These are phyloP conservation scores for Neurospora hispaniola DNA, from an alignment of 495 filamentous ascomycete genomes.

Conservation along the genomic window DNA sequence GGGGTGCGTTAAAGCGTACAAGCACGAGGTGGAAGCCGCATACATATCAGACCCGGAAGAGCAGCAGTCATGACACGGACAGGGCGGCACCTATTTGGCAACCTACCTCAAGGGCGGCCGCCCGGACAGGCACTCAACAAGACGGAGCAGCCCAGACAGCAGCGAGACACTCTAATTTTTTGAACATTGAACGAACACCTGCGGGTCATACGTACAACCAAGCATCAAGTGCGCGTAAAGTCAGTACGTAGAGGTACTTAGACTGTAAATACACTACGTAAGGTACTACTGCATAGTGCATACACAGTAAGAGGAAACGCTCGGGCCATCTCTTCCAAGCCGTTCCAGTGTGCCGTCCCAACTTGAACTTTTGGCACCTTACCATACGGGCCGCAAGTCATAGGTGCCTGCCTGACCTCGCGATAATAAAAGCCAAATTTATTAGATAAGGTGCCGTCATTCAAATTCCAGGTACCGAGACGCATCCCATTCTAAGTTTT, in stretches of 20 bases:
- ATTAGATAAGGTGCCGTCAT: neutral
- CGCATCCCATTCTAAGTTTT: neutral
- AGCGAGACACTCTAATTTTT: neutral
- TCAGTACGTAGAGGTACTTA: no score
- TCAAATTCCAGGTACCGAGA: neutral
- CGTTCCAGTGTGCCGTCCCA: neutral
- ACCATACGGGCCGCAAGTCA: neutral
- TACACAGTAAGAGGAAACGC: neutral
- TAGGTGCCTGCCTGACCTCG: neutral
- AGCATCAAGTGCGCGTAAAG: neutral
- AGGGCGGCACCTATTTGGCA: neutral
- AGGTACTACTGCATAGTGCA: no score
- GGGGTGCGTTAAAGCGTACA: neutral
- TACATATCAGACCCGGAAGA: neutral
- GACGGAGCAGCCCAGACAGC: neutral
- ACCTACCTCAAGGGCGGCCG: neutral
- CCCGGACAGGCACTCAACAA: no score
- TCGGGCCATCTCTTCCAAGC: neutral
- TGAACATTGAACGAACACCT: neutral
- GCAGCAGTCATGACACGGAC: neutral
- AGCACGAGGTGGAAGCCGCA: neutral
- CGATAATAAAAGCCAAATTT: neutral
- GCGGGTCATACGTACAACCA: neutral
- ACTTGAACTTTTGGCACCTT: neutral
- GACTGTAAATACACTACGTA: no score